Conservation (phyloP, 768 basidiomycete genomes). For the Cystobasidiopsis lactophilus region DNA sequence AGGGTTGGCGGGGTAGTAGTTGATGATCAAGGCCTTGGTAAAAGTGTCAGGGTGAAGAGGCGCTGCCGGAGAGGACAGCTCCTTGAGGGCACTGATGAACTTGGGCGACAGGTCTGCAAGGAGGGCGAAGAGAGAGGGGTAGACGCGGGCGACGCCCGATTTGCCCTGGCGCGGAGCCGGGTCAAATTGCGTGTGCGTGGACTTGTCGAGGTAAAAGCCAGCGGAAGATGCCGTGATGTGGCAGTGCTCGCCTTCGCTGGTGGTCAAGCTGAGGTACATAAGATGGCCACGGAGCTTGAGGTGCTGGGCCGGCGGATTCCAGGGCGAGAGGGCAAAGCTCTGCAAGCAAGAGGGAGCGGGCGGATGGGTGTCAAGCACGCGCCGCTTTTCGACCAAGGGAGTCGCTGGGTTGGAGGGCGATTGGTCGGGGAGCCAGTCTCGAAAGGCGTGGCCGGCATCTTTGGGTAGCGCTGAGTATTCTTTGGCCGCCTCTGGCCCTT, state of each 20-base stretch:
- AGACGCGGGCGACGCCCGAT: slow-evolving; percentile 12
- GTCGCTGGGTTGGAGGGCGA: slow-evolving; percentile 11
- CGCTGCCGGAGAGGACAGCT: slow-evolving; percentile 8
- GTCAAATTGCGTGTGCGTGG: slow-evolving; percentile 26
- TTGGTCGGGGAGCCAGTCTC: slow-evolving; percentile 17
- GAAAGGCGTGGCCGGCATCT: slow-evolving; percentile 17
- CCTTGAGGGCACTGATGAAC: slow-evolving; percentile 22
- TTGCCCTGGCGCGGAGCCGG: slow-evolving; percentile 22
- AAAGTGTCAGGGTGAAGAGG: slow-evolving; percentile 16
- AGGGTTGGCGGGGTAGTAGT: slow-evolving; percentile 26
- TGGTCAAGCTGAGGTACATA: slow-evolving; percentile 27
- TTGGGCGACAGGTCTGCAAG: slow-evolving; percentile 26
- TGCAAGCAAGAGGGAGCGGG: slow-evolving; percentile 21
- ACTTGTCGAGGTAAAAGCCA: slow-evolving; percentile 28
- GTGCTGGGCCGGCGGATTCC: slow-evolving; percentile 29
- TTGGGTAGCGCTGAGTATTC: slow-evolving; percentile 1
- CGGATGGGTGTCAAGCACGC: slow-evolving; percentile 18
- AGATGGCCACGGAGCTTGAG: slow-evolving; percentile 27
- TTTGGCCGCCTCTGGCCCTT: no score
- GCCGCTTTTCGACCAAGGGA: slow-evolving; percentile 8
- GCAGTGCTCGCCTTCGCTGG: slow-evolving; percentile 27
- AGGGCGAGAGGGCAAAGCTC: slow-evolving; percentile 26
- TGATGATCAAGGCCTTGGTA: slow-evolving; percentile 26
- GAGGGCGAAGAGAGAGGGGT: slow-evolving; percentile 27
- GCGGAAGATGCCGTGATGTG: slow-evolving; percentile 26